Base-by-base conservation (phyloP, 2,329 filamentous ascomycete species). In the Colletotrichum sublineola region DNA sequence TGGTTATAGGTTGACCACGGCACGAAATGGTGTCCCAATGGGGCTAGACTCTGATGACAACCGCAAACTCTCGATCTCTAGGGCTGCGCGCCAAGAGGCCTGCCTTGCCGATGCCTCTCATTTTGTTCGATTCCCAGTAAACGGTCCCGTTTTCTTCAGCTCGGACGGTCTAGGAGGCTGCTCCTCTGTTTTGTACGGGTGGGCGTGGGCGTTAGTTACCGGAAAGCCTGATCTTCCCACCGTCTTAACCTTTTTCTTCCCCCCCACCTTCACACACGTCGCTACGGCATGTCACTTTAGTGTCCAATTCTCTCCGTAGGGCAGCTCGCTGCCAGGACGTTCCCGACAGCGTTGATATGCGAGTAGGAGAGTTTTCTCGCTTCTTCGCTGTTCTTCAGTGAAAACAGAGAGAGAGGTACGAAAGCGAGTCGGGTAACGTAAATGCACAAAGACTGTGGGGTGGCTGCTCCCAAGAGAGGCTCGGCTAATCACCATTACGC, bases 1-100 rank as follows among this genome's bases (percentile, higher is more conserved):
- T 48, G 65, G 58, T 8, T n/a, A 14, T 5, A 9, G n/a, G 42
- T 38, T 52, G 31, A 38, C 52, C 46, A 36, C 7, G 18, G 24
- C 38, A n/a, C 20, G 20, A 50, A 48, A 63, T 63, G 29, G 36
- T 48, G 44, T 42, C 63, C 64, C 11, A n/a, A 71, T n/a, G 44
- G 58, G 44, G 52, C 55, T 36, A 33, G 66, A 53, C n/a, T 42
- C 58, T 71, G 60, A 72, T 72, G 69, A 55, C 69, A 48, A 20
- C 65, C 55, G 65, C 69, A 64, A 72, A 69, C 60, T 69, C 66
- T 72, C 69, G 69, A 72, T 72, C 60, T 24, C 33, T 53, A 44
- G 66, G 44, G 66, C 60, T 48, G 58, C 24, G 24, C 20, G 36
- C 44, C 38, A 67, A 48, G 31, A 55, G 38, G 20, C 36, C 36